Percentiles rank a stretch among this genome's conserved stretches.
phyloP scores from a whole-genome alignment of 2,329 filamentous ascomycete species.

The Curvularia spicifera region DNA sequence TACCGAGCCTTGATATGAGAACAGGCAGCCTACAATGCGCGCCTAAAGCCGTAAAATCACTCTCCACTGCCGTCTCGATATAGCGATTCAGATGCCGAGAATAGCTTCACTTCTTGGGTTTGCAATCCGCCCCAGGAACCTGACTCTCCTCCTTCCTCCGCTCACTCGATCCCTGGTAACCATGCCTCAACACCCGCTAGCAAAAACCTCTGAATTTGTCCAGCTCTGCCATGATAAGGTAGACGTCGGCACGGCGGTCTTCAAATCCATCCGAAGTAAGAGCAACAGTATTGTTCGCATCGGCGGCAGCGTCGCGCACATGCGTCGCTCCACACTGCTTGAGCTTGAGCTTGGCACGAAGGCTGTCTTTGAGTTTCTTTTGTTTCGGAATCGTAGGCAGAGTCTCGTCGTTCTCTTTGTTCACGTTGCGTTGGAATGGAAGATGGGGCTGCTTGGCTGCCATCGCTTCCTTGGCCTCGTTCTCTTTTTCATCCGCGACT shows the following conservation, averaged over 20 bases:
- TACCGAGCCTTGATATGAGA: slow-evolving; percentile 5
- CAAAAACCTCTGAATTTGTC: slow-evolving; percentile 14
- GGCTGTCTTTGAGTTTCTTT: slow-evolving; percentile 17
- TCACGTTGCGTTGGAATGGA: slow-evolving; percentile 24
- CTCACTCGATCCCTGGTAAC: slow-evolving; percentile 26
- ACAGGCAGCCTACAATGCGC: slow-evolving; percentile 18
- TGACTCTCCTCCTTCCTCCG: background rate
- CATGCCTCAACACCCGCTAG: slow-evolving; percentile 13
- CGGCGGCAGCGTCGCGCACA: slow-evolving; percentile 18
- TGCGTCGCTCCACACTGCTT: slow-evolving; percentile 23
- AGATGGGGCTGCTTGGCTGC: slow-evolving; percentile 21
- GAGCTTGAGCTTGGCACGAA: slow-evolving; percentile 21
- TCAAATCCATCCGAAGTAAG: slow-evolving; percentile 21
- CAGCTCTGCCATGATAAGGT: slow-evolving; percentile 7
- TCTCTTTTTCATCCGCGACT: slow-evolving; percentile 20
- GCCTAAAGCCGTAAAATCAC: slow-evolving; percentile 23
- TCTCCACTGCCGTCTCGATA: slow-evolving; percentile 22
- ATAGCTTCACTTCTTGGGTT: slow-evolving; percentile 14
- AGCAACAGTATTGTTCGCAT: slow-evolving; percentile 15
- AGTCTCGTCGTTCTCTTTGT: slow-evolving; percentile 24
- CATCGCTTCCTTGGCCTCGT: slow-evolving; percentile 26
- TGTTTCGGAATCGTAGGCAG: slow-evolving; percentile 16
- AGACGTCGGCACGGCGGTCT: slow-evolving; percentile 22
- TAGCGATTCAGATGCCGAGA: slow-evolving; percentile 9
- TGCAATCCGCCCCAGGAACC: slow-evolving; percentile 13